These are phyloP conservation scores for Neoascochyta sp. DNA, from an alignment of 2,329 filamentous ascomycete genomes.

Conservation along the genomic window DNA sequence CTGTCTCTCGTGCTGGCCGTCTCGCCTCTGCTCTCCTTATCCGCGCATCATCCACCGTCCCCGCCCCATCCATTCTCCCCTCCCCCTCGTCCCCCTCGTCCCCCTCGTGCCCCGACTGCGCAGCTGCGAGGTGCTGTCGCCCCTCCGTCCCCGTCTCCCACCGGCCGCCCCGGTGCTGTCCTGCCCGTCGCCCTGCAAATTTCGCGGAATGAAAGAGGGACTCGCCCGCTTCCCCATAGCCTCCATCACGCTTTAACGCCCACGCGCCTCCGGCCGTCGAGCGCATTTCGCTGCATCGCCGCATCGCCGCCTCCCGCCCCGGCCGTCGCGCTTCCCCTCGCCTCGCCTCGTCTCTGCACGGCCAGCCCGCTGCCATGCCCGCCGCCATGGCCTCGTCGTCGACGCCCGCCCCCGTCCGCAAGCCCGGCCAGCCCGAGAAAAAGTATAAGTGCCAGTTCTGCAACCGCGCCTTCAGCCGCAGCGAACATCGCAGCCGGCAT, in stretches of 20 bases:
- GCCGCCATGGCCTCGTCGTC: slow-evolving; percentile 64
- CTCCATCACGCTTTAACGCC: slow-evolving; percentile 37
- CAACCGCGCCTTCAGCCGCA: slow-evolving; percentile 93
- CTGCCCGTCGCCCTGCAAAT: slow-evolving; percentile 19
- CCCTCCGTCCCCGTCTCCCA: slow-evolving; percentile 4
- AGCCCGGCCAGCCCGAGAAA: slow-evolving; percentile 77
- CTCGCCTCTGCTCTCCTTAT: too few species aligned
- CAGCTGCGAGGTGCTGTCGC: slow-evolving; percentile 11
- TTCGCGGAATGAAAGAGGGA: slow-evolving; percentile 29
- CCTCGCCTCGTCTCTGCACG: background rate
- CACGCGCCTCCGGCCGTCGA: slow-evolving; percentile 34
- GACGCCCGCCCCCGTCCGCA: slow-evolving; percentile 63
- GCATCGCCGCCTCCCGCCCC: slow-evolving; percentile 1
- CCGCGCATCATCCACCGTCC: slow-evolving; percentile 14
- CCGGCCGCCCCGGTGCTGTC: slow-evolving; percentile 25
- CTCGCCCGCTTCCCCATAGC: slow-evolving; percentile 22
- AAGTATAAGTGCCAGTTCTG: slow-evolving; percentile 99
- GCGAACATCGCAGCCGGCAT: slow-evolving; percentile 94
- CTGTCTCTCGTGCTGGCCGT: too few species aligned
- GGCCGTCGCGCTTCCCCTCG: slow-evolving; percentile 2
- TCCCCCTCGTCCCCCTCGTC: too few species aligned
- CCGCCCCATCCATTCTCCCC: slow-evolving; percentile 19
- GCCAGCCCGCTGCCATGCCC: slow-evolving; percentile 54
- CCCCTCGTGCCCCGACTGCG: slow-evolving; percentile 24
- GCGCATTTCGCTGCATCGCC: slow-evolving; percentile 10